Conservation (phyloP, 495 filamentous ascomycete genomes). For the Cenococcum geophilum region DNA sequence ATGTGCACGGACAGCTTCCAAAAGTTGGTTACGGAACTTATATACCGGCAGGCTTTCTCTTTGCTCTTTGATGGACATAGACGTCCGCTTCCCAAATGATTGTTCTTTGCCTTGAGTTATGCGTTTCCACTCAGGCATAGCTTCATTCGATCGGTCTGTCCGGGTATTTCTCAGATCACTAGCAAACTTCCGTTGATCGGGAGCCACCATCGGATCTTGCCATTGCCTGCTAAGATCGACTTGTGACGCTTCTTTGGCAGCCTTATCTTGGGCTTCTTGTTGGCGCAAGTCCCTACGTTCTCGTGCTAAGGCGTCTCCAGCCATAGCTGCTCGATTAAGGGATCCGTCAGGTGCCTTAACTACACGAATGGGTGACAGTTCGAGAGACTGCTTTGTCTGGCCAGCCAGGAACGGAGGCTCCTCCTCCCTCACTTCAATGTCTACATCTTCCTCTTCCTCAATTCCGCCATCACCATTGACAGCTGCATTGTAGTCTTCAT, state of each 20-base stretch:
- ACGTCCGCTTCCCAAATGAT: slow-evolving; percentile 78
- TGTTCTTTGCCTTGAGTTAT: slow-evolving; percentile 75
- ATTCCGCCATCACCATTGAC: slow-evolving; percentile 79
- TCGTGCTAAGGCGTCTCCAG: slow-evolving; percentile 81
- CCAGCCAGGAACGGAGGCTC: slow-evolving; percentile 94
- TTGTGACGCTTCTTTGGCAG: slow-evolving; percentile 67
- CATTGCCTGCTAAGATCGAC: slow-evolving; percentile 88
- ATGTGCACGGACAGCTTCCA: slow-evolving; percentile 81
- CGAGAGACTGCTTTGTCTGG: slow-evolving; percentile 91
- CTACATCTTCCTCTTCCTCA: slow-evolving; percentile 93
- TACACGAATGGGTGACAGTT: slow-evolving; percentile 89
- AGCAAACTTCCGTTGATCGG: slow-evolving; percentile 80
- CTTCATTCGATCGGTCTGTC: slow-evolving; percentile 52
- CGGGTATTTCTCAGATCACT: slow-evolving; percentile 63
- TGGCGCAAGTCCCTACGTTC: slow-evolving; percentile 84
- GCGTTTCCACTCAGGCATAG: slow-evolving; percentile 88
- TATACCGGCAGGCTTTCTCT: slow-evolving; percentile 84
- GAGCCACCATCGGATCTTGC: slow-evolving; percentile 90
- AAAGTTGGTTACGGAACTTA: slow-evolving; percentile 79
- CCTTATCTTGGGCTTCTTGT: slow-evolving; percentile 78
- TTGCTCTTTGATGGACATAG: slow-evolving; percentile 92
- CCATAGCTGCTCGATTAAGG: slow-evolving; percentile 90
- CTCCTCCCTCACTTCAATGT: slow-evolving; percentile 94
- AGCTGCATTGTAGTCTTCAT: slow-evolving; percentile 88
- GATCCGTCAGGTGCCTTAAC: slow-evolving; percentile 97